Conservation (phyloP, 257 asterid species). For the Anisodus acutangulus region DNA sequence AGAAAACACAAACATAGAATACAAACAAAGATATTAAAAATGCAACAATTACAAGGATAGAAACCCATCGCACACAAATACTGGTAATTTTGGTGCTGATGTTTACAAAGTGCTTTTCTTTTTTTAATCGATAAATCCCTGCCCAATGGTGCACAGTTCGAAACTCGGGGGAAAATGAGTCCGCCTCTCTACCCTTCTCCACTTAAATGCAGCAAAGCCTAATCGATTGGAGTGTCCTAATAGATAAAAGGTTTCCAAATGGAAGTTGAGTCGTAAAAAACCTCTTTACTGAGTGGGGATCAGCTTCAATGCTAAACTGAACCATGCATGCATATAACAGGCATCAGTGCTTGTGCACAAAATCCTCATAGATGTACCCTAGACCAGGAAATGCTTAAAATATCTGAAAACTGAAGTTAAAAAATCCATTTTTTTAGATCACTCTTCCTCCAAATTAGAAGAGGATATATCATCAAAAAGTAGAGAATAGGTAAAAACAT, state of each 20-base stretch:
- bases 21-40: constrained; percentile 18
- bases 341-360: neutral
- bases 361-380: neutral
- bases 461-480: neutral
- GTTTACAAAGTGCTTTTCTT: neutral
- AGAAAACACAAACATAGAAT: neutral
- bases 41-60: neutral
- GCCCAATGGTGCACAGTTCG: neutral
- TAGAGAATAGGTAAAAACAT: neutral
- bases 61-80: neutral
- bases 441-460: constrained; percentile 19
- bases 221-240: neutral
- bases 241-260: neutral
- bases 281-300: neutral
- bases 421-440: neutral
- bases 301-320: constrained; percentile 9
- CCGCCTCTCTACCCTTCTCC: neutral
- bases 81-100: neutral
- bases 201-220: constrained; percentile 1
- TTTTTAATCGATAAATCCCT: neutral
- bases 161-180: neutral
- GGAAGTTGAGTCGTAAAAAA: neutral
- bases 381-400: neutral
- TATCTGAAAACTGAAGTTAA: neutral
- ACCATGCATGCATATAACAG: constrained; percentile 17